These are phyloP conservation scores for Cryptosporidium sp. DNA, from an alignment of 169 alveolate genomes.

Conservation along the genomic window DNA sequence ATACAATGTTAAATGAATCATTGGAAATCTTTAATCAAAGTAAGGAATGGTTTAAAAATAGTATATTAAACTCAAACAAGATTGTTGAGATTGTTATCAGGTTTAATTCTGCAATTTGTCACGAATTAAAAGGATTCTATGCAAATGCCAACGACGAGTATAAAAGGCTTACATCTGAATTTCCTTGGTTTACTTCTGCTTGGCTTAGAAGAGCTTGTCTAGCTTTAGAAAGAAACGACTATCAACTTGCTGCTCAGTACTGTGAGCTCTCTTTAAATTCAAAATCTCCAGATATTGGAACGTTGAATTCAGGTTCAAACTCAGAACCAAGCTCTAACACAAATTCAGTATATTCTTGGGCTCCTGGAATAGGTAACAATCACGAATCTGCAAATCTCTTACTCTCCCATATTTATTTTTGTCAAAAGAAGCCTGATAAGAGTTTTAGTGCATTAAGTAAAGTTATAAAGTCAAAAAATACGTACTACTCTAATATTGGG, in stretches of 20 bases:
- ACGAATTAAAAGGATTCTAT: slow-evolving; percentile 53
- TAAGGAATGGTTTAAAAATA: slow-evolving; percentile 9
- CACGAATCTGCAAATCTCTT: slow-evolving; percentile 53
- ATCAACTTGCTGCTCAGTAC: slow-evolving; percentile 67
- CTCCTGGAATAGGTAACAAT: slow-evolving; percentile 37
- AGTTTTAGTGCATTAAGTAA: slow-evolving; percentile 47
- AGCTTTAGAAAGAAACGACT: slow-evolving; percentile 58
- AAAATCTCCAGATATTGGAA: slow-evolving; percentile 19
- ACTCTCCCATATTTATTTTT: slow-evolving; percentile 37
- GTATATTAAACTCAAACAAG: not conserved
- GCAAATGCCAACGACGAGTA: slow-evolving; percentile 70
- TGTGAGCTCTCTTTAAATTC: slow-evolving; percentile 48
- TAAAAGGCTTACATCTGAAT: slow-evolving; percentile 37
- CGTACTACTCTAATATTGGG: slow-evolving; percentile 46
- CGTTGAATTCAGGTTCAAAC: not conserved
- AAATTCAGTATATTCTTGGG: slow-evolving; percentile 13
- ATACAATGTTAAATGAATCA: not conserved
- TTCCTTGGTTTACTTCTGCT: slow-evolving; percentile 71
- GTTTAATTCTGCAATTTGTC: slow-evolving; percentile 53
- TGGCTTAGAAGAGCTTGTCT: slow-evolving; percentile 73
- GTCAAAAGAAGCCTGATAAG: slow-evolving; percentile 46
- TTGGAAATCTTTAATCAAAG: not conserved
- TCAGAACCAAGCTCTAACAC: not conserved
- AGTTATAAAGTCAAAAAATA: slow-evolving; percentile 45
- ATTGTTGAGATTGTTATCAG: slow-evolving; percentile 10